A percentile compares a stretch with the other conserved stretches of the same genome.
These are phyloP conservation scores for Gentiana straminea DNA, from an alignment of 257 asterid species.

Conservation along the genomic window DNA sequence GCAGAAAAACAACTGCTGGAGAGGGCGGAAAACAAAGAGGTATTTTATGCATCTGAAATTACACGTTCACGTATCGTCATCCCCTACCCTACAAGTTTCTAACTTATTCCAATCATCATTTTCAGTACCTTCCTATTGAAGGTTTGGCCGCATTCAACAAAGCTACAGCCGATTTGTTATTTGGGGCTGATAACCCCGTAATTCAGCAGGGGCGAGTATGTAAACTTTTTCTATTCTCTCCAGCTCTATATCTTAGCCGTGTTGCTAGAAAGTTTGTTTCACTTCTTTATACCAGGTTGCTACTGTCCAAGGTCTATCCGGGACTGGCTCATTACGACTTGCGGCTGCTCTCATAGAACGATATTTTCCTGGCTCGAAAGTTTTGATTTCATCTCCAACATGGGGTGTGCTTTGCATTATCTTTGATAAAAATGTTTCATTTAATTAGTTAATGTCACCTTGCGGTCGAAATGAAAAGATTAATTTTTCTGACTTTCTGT, in stretches of 20 bases:
- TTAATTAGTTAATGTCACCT: background rate
- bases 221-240: constrained; percentile 8
- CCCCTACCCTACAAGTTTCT: constrained; percentile 17
- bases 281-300: constrained; percentile 47
- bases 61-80: constrained; percentile 2
- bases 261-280: background rate
- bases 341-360: constrained; percentile 89
- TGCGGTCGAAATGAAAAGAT: constrained; percentile 5
- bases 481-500: constrained; percentile 9
- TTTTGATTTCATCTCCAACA: constrained; percentile 87
- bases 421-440: constrained; percentile 2
- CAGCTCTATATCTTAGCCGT: constrained; percentile 8
- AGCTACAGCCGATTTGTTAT: constrained; percentile 77
- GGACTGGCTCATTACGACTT: constrained; percentile 95
- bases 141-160: constrained; percentile 97
- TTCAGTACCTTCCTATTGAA: constrained; percentile 94
- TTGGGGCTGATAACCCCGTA: constrained; percentile 68
- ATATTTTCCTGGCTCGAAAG: constrained; percentile 79
- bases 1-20: constrained; percentile 90
- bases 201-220: constrained; percentile 77
- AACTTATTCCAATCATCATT: constrained; percentile 10
- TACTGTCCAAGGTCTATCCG: constrained; percentile 96
- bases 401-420: constrained; percentile 53
- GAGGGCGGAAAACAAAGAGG: constrained; percentile 93
- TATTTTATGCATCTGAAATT: constrained; percentile 15